Base-by-base conservation (phyloP, 2,329 filamentous ascomycete species). In the Elsinoe perseae region DNA sequence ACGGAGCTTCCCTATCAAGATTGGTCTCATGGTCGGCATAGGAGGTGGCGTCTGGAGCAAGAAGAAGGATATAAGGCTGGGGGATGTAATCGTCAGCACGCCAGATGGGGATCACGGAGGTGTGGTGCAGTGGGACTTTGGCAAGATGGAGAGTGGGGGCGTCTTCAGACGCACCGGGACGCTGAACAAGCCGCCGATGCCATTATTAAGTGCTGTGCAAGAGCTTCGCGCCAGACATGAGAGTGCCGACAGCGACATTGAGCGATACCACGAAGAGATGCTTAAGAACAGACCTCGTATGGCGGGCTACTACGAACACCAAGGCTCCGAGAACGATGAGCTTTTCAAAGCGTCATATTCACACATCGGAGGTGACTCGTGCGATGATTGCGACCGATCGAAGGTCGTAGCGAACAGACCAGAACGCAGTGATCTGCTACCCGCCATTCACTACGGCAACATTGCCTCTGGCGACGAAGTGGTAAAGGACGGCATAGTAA, bases 391-490 rank as follows among this genome's bases (percentile, higher is more conserved):
- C 18, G 38, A 43, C 20, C n/a, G n/a, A n/a, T n/a, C n/a, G n/a
- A n/a, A n/a, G n/a, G n/a, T n/a, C n/a, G n/a, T n/a, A n/a, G n/a
- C n/a, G n/a, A n/a, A n/a, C n/a, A n/a, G n/a, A n/a, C 20, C 38
- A 10, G 10, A 2, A 18, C 4, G 3, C 4, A 2, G 9, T 9
- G 3, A 23, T 18, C 9, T 10, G 4, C 38, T 18, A 18, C 38
- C 38, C 3, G 3, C n/a, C 4, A 16, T 76, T 0, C 69, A 72
- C 43, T 61, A 75, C 28, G 73, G 74, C 0, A 54, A 59, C 0
- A 66, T 76, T 1, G 73, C 65, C 3, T 75, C 71, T 1, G 71
- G 68, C 9, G 68, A 75, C 50, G 65, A 28, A 12, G 18, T 59
- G 6, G 44, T 59, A 7, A 59, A 55, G 25, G 50, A 59, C 30